phyloP scores from a whole-genome alignment of 1,284 basidiomycete genomes.

The Trichosporon sp. region DNA sequence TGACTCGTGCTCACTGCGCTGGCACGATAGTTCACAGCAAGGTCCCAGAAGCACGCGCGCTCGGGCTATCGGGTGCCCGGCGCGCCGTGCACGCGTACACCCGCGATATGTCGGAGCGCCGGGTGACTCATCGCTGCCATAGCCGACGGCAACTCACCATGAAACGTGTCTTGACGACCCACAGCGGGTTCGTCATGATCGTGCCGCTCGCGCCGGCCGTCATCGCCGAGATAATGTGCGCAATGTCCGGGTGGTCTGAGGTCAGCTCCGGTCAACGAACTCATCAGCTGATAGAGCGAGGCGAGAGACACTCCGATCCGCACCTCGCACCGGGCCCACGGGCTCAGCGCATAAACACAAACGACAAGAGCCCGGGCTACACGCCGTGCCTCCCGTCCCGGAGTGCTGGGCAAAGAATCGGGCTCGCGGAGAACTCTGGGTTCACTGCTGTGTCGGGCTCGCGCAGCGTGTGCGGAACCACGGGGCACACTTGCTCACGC shows the following conservation, averaged over 20 bases:
- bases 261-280: slow-evolving; percentile 3
- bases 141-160: slow-evolving; percentile 61
- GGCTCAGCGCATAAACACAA: background rate
- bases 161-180: slow-evolving; percentile 96
- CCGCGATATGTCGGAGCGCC: background rate
- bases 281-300: background rate
- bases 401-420: background rate
- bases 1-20: background rate
- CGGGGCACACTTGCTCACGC: too few species aligned
- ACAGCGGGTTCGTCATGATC: slow-evolving; percentile 83
- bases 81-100: background rate
- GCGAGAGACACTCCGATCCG: background rate
- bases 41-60: background rate
- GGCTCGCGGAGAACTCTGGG: background rate
- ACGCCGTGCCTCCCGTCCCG: background rate
- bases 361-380: background rate
- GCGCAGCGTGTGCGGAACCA: too few species aligned
- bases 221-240: slow-evolving; percentile 87
- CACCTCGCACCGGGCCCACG: background rate
- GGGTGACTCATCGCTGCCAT: background rate
- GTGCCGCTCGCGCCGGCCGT: slow-evolving; percentile 84
- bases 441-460: background rate
- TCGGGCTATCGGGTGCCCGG: background rate
- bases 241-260: slow-evolving; percentile 28
- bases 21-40: too few species aligned